Base-by-base conservation (phyloP, 2,329 filamentous ascomycete species). In the Geoglossum cookeanum region DNA sequence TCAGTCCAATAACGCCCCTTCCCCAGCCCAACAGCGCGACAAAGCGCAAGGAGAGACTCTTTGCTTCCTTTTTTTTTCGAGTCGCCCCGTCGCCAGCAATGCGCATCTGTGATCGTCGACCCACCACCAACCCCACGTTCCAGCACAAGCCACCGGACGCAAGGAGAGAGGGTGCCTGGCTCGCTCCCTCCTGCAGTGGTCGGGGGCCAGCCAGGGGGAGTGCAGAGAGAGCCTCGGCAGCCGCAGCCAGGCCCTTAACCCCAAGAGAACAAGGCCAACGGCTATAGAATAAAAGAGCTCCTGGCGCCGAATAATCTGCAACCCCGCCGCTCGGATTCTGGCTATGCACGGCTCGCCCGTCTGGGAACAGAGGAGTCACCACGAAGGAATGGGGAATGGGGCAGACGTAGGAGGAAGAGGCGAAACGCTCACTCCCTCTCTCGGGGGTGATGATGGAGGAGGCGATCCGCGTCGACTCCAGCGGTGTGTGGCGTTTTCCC, bases 61-160 rank as follows among this genome's bases (percentile, higher is more conserved):
- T 42, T 42, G n/a, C n/a, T n/a, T 42, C 4, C 13, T 42, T 42
- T 42, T 15, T 5, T 15, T 42, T 15, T 13, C 37, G 8, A 7
- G 37, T 42, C 37, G 13, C 37, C 3, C 8, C 37, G n/a, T 42
- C 37, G 37, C 37, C 37, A 37, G 33, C 33, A 11, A 37, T 42
- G 48, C 11, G 7, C 48, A 52, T 13, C 8, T 49, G 17, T 52
- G 48, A 52, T 52, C 27, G 11, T 33, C 48, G 48, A n/a, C n/a
- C n/a, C 33, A 35, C 33, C 5, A 52, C 5, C 32, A 33, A 52
- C 48, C 48, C 48, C 48, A 52, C 22, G 48, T 52, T 52, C 48
- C 48, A 52, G 48, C 13, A n/a, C n/a, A 52, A 52, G 48, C 48
- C 48, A 52, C 48, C n/a, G 32, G 48, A 52, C 48, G 48, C 32